Percentiles rank a stretch among this genome's conserved stretches.
phyloP scores from a whole-genome alignment of 116 monocot species.

The Dioscorea cayenensis region DNA sequence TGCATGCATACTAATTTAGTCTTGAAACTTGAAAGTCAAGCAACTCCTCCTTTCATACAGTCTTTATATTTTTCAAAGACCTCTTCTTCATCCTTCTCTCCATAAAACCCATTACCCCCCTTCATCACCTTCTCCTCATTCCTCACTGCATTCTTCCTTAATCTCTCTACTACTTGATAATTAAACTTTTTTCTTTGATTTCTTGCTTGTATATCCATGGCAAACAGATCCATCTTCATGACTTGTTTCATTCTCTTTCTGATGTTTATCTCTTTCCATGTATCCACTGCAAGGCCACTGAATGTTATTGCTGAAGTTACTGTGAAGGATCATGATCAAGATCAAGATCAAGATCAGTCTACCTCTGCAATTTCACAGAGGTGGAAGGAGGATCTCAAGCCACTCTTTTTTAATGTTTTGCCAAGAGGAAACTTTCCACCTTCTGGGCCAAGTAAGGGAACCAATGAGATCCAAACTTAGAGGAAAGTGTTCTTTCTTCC shows the following conservation, averaged over 20 bases:
- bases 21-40: too few relatives aligned
- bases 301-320: not conserved
- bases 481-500: not conserved
- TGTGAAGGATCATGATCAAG: not conserved
- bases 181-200: not conserved
- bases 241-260: too few relatives aligned
- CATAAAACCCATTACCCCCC: constrained; percentile 2
- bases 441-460: not conserved
- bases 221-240: too few relatives aligned
- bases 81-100: not conserved
- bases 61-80: not conserved
- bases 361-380: not conserved
- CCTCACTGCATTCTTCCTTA: not conserved
- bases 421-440: not conserved
- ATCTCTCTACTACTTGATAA: too few relatives aligned
- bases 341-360: not conserved
- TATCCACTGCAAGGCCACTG: not conserved
- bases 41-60: too few relatives aligned
- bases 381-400: not conserved
- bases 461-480: not conserved
- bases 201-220: not conserved
- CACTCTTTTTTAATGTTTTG: not conserved
- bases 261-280: too few relatives aligned
- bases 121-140: not conserved
- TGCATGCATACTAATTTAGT: too few relatives aligned